Evolutionary conservation across 768 basidiomycete species (phyloP), one percentile per base, ranked within the genome.

Genomic region (Rhodotorula babjevae): DNA sequence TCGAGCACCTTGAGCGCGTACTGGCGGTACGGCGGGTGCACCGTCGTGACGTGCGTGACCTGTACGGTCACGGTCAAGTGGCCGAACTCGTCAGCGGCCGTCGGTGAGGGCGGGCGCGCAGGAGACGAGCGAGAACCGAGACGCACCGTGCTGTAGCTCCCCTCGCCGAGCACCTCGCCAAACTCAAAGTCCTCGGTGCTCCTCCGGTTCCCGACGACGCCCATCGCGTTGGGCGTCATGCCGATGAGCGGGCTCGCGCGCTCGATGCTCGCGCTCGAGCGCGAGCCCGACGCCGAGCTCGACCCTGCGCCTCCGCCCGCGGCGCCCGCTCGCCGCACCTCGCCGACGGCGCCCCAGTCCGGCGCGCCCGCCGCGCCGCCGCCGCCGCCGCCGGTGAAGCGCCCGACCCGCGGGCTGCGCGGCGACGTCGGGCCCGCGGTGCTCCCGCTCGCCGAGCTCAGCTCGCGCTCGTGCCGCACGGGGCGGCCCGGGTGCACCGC

Each of bases 1-100:
- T 92, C 90, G 63, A 93, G 84, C 25, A 90, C 86, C 81, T 92
- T 91, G 78, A 91, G 85, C 7, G 90, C 90, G 78, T 89, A 91
- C 60, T 85, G 82, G 68, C 88, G 85, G 29, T 87, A 74, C 84
- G 25, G 87, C 29, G 77, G 75, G 59, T 70, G 67, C n/a, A 67
- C 52, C 21, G 70, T 67, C 42, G 61, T 69, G 16, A 69, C 73
- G 47, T 65, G 71, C 36, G 71, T 70, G 27, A 74, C 70, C 72
- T 72, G 68, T 2, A 25, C 0, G 19, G n/a, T n/a, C 2, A 19
- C 19, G 42, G 11, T 1, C n/a, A 36, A 25, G 50, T 23, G 42
- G 2, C 49, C 3, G 46, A 14, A 27, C 29, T n/a, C 12, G 47
- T 59, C 57, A 29, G 58, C 25, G 7, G 8, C 16, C 8, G 27